Conservation (phyloP, 345 rosid species). For the Salix caprea region DNA sequence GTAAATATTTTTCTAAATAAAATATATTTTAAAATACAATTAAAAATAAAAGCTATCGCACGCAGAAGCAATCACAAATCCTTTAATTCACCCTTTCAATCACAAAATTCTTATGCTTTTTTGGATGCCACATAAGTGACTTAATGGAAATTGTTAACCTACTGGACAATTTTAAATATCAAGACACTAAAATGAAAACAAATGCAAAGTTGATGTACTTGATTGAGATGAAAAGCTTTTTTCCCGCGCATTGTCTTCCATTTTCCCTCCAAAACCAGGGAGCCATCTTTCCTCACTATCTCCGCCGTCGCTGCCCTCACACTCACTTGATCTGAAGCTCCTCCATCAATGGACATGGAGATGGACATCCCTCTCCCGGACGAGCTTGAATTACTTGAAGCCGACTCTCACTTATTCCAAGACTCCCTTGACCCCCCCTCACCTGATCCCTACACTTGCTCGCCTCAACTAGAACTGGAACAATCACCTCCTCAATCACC, state of each 20-base stretch:
- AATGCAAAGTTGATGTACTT: no score
- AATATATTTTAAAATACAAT: no score
- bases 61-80: no score
- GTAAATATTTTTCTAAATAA: no score
- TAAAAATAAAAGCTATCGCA: no score
- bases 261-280: slow-evolving; percentile 21
- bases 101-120: no score
- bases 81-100: no score
- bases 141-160: no score
- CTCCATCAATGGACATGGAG: slow-evolving; percentile 33
- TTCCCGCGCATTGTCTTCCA: slow-evolving; percentile 10
- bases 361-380: slow-evolving; percentile 71
- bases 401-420: slow-evolving; percentile 46
- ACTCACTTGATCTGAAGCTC: not conserved
- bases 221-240: no score
- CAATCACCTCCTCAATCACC: slow-evolving; percentile 20
- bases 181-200: no score
- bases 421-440: slow-evolving; percentile 35
- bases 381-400: slow-evolving; percentile 92
- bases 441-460: slow-evolving; percentile 25
- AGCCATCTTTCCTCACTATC: not conserved
- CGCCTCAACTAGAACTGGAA: slow-evolving; percentile 20
- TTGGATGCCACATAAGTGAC: no score
- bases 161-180: no score
- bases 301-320: not conserved